Conservation (phyloP, 2,329 filamentous ascomycete species). For the Xylaria sp. region DNA sequence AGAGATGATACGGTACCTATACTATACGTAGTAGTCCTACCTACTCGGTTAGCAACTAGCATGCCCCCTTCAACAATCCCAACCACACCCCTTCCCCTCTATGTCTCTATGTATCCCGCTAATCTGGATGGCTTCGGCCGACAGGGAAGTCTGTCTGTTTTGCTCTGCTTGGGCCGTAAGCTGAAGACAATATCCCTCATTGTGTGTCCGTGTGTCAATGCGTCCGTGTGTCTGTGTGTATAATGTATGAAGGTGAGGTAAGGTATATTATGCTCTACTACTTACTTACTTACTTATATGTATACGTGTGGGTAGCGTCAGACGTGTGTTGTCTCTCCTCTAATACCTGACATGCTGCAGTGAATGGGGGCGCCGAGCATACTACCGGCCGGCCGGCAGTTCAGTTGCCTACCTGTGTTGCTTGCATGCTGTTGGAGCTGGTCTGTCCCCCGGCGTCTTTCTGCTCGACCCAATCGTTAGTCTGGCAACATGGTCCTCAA, state of each 20-base stretch:
- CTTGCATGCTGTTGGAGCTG: constrained; percentile 26
- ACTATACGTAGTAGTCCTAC: too few species aligned
- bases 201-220: constrained; percentile 12
- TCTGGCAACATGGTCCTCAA: constrained; percentile 13
- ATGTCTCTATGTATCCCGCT: constrained; percentile 11
- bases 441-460: constrained; percentile 4
- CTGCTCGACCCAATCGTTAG: constrained; percentile 4
- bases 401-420: constrained; percentile 25
- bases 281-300: too few species aligned
- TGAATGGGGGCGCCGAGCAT: constrained; percentile 35
- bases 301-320: constrained; percentile 27
- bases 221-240: constrained; percentile 14
- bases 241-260: constrained; percentile 3
- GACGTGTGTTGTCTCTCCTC: constrained; percentile 9
- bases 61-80: neutral
- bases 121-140: constrained; percentile 8
- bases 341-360: constrained; percentile 25
- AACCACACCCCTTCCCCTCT: neutral
- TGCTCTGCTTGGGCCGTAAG: constrained; percentile 13
- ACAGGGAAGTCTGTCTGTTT: neutral
- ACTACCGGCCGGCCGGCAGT: constrained; percentile 36
- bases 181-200: constrained; percentile 20
- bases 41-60: neutral
- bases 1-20: too few species aligned
- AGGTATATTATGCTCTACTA: too few species aligned